A percentile compares a stretch with the other conserved stretches of the same genome.
Conservation (phyloP, 2,329 filamentous ascomycete species). For the Fragosphaeria purpurea region DNA sequence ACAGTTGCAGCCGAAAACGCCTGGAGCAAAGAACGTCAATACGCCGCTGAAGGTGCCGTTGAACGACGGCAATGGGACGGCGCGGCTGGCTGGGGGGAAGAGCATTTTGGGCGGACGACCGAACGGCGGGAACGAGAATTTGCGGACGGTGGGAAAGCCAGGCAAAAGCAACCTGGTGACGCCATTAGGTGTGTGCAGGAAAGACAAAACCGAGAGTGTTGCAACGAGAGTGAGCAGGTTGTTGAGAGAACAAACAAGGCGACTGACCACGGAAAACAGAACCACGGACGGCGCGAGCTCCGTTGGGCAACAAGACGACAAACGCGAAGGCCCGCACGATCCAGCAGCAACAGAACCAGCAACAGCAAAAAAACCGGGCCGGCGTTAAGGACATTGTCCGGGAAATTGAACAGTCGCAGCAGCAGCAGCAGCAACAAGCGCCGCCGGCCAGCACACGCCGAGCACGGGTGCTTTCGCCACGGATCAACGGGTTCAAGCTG, state of each 20-base stretch:
- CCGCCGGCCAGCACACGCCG: constrained; percentile 51
- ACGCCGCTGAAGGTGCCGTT: constrained; percentile 69
- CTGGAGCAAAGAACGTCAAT: constrained; percentile 64
- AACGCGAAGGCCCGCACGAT: constrained; percentile 60
- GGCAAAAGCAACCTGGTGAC: constrained; percentile 59
- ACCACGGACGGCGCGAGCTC: constrained; percentile 58
- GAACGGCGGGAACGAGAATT: constrained; percentile 45
- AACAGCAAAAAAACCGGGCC: constrained; percentile 22
- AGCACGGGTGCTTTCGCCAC: constrained; percentile 45
- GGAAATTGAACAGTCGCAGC: constrained; percentile 48
- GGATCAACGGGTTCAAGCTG: constrained; percentile 48
- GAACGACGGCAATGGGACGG: constrained; percentile 73
- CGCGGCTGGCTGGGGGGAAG: constrained; percentile 42
- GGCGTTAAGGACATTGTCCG: constrained; percentile 50
- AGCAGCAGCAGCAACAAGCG: constrained; percentile 14
- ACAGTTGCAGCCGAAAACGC: constrained; percentile 66
- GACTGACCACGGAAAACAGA: constrained; percentile 26
- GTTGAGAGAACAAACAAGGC: constrained; percentile 5
- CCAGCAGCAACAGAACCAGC: constrained; percentile 27
- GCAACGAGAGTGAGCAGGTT: too few species aligned
- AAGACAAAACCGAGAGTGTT: not conserved
- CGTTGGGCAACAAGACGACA: constrained; percentile 88
- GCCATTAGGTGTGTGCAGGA: constrained; percentile 57
- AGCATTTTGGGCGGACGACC: constrained; percentile 43
- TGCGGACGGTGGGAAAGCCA: constrained; percentile 40